A percentile compares a stretch with the other conserved stretches of the same genome.
These are phyloP conservation scores for Vicia sativa DNA, from an alignment of 306 rosid genomes.

Conservation along the genomic window DNA sequence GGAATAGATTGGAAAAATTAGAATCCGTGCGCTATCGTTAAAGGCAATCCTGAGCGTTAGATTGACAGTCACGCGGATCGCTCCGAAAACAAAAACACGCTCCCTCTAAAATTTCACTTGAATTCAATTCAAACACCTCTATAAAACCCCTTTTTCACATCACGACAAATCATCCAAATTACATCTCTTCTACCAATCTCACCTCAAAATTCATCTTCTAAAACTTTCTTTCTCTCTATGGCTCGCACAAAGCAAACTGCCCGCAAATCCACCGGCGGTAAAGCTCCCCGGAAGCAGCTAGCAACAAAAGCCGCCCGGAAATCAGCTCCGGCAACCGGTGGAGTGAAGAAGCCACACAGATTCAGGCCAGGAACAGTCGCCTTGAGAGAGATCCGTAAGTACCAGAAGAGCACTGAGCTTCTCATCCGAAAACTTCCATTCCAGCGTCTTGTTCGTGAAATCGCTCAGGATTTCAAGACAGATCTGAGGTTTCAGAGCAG, in stretches of 20 bases:
- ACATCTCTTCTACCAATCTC: no score
- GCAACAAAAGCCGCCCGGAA: slow-evolving; percentile 49
- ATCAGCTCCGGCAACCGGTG: slow-evolving; percentile 50
- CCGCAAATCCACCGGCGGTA: slow-evolving; percentile 47
- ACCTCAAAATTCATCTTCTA: background rate
- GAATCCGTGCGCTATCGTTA: background rate
- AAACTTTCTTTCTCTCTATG: background rate
- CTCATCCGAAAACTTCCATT: slow-evolving; percentile 44
- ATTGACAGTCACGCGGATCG: background rate
- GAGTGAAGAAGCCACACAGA: slow-evolving; percentile 53
- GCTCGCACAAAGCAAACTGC: slow-evolving; percentile 52
- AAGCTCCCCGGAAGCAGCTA: slow-evolving; percentile 51
- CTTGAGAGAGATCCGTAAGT: slow-evolving; percentile 51
- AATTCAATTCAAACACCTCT: background rate
- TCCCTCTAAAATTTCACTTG: background rate
- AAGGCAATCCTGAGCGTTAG: background rate
- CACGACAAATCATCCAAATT: background rate
- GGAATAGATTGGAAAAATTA: no score
- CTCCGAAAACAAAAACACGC: background rate
- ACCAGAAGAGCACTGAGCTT: slow-evolving; percentile 50
- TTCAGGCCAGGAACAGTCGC: slow-evolving; percentile 52
- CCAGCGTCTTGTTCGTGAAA: slow-evolving; percentile 52
- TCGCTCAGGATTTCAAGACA: slow-evolving; percentile 52
- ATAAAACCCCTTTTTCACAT: background rate
- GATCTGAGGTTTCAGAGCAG: slow-evolving; percentile 53